Evolutionary conservation across 345 rosid genomes (phyloP).

Genomic region (Triadica sebifera): DNA sequence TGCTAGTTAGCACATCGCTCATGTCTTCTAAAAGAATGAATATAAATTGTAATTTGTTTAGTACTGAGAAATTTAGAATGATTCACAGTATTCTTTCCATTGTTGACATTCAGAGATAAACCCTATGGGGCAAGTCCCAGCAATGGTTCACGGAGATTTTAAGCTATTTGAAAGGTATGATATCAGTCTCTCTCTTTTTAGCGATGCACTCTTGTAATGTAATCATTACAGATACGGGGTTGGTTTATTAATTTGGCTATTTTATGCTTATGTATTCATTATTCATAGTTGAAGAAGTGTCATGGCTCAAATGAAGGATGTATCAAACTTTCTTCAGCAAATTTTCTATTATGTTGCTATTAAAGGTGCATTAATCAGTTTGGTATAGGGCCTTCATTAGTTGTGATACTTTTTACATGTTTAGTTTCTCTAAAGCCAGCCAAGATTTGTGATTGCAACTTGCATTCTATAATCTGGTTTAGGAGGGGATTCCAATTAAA

Average conservation of each 20-base stretch:
- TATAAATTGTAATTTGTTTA: too few relatives aligned
- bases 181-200: background rate
- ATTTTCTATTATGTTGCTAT: background rate
- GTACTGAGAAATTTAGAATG: too few relatives aligned
- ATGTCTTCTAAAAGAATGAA: too few relatives aligned
- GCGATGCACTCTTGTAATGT: background rate
- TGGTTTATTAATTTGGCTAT: too few relatives aligned
- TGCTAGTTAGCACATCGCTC: too few relatives aligned
- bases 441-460: background rate
- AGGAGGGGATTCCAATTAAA: background rate
- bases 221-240: background rate
- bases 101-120: constrained; percentile 50
- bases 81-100: background rate
- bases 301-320: background rate
- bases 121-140: constrained; percentile 67
- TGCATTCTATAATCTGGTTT: background rate
- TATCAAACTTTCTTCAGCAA: background rate
- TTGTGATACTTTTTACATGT: background rate
- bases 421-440: too few relatives aligned
- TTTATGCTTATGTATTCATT: background rate
- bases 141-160: constrained; percentile 73
- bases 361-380: too few relatives aligned
- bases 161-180: constrained; percentile 82
- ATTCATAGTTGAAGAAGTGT: background rate
- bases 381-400: background rate